A percentile compares a stretch with the other conserved stretches of the same genome.
Conservation (phyloP, 1,284 basidiomycete species). For the Fomitopsis pinicola region DNA sequence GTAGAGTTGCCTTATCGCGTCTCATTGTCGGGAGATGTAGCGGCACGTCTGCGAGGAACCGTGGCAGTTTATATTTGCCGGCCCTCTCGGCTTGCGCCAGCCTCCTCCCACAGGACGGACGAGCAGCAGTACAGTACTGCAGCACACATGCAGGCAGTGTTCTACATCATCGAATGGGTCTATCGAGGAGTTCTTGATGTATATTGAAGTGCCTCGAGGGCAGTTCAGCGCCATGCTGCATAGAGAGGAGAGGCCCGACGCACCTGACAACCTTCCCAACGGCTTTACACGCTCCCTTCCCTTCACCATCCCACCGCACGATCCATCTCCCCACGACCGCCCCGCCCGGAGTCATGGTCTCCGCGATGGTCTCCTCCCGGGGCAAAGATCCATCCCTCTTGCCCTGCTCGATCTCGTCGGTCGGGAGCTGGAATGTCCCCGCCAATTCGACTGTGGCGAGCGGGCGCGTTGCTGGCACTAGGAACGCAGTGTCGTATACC, state of each 20-base stretch:
- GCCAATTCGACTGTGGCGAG: constrained; percentile 83
- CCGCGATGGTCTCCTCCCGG: constrained; percentile 71
- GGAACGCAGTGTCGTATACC: constrained; percentile 72
- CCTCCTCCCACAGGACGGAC: background rate
- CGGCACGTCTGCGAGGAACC: too few relatives aligned
- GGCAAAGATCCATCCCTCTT: constrained; percentile 33
- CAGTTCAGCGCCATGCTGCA: background rate
- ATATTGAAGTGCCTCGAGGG: constrained; percentile 2
- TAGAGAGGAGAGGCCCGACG: constrained; percentile 15
- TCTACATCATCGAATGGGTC: background rate
- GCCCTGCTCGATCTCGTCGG: constrained; percentile 34
- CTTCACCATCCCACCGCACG: constrained; percentile 66
- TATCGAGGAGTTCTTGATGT: background rate
- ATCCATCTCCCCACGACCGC: constrained; percentile 72
- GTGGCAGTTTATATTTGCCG: too few relatives aligned
- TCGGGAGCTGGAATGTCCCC: constrained; percentile 43
- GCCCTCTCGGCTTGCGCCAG: constrained; percentile 7
- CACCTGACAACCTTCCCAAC: constrained; percentile 63
- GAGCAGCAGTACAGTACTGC: background rate
- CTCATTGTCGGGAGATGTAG: too few relatives aligned
- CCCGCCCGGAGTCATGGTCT: constrained; percentile 63
- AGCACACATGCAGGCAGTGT: background rate
- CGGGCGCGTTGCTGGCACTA: constrained; percentile 65
- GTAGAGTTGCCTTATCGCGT: too few relatives aligned
- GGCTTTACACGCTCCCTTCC: constrained; percentile 54